phyloP scores from a whole-genome alignment of 306 rosid species.

The Quercus glauca region DNA sequence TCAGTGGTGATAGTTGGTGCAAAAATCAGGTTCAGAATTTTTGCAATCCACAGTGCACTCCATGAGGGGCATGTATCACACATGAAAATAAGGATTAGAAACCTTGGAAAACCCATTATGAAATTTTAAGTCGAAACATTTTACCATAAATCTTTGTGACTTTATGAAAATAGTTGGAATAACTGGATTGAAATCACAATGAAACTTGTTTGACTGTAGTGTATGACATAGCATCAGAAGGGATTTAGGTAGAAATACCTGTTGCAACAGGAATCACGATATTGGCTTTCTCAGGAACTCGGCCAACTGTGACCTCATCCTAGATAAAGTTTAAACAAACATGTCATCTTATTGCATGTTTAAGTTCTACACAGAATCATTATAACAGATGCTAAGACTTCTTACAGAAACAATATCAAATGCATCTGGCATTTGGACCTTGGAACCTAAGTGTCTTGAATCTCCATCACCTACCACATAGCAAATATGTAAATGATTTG shows the following conservation, averaged over 20 bases:
- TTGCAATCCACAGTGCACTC: not conserved
- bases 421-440: slow-evolving; percentile 72
- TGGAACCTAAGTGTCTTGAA: slow-evolving; percentile 72
- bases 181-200: not conserved
- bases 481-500: slow-evolving; percentile 1
- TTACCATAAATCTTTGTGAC: not conserved
- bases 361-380: not conserved
- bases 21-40: not conserved
- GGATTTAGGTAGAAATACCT: slow-evolving; percentile 42
- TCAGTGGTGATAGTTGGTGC: not conserved
- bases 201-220: not conserved
- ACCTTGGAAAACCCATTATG: not conserved
- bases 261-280: slow-evolving; percentile 87
- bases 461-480: slow-evolving; percentile 79
- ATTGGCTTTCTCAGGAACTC: slow-evolving; percentile 84
- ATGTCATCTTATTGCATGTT: slow-evolving; percentile 23
- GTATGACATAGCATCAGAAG: not conserved
- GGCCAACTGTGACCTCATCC: slow-evolving; percentile 78
- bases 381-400: slow-evolving; percentile 18
- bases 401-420: slow-evolving; percentile 87
- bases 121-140: not conserved
- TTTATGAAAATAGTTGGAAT: not conserved
- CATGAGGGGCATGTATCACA: not conserved
- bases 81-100: not conserved
- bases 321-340: slow-evolving; percentile 24